phyloP scores from a whole-genome alignment of 169 alveolate genomes.

The Toxoplasma gondii region DNA sequence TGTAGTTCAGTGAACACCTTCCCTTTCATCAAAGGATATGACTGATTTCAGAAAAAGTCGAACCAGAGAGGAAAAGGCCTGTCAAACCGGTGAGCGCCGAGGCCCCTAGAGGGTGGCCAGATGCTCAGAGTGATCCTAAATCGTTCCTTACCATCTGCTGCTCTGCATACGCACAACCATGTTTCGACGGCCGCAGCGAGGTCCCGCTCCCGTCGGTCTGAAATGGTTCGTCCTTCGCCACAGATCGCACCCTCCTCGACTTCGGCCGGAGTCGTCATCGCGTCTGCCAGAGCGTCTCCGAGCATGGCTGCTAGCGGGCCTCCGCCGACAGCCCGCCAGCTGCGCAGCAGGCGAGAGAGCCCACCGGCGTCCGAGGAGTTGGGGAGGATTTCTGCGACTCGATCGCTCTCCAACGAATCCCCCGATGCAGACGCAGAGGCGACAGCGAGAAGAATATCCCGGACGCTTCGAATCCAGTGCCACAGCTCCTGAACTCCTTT shows the following conservation, averaged over 20 bases:
- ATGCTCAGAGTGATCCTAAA: too few species aligned
- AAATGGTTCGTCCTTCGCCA: background rate
- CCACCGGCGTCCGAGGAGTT: background rate
- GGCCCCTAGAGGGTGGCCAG: too few species aligned
- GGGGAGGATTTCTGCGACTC: background rate
- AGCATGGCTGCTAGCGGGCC: background rate
- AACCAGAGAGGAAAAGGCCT: too few species aligned
- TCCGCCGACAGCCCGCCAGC: background rate
- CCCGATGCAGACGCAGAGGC: background rate
- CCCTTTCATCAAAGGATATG: too few species aligned
- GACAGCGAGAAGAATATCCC: background rate
- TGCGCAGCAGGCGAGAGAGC: background rate
- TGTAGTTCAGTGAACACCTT: too few species aligned
- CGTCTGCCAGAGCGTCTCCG: slow-evolving; percentile 5
- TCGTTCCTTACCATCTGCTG: background rate
- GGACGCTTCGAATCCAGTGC: background rate
- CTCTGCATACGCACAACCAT: background rate
- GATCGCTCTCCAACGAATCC: background rate
- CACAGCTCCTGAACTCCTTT: background rate
- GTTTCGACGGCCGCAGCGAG: background rate
- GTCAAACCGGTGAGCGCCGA: too few species aligned
- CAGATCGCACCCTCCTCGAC: background rate
- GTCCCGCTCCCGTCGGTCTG: background rate
- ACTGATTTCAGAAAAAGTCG: too few species aligned
- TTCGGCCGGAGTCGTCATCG: background rate